phyloP scores from a whole-genome alignment of 2,329 filamentous ascomycete species.

The Scytalidium lignicola region DNA sequence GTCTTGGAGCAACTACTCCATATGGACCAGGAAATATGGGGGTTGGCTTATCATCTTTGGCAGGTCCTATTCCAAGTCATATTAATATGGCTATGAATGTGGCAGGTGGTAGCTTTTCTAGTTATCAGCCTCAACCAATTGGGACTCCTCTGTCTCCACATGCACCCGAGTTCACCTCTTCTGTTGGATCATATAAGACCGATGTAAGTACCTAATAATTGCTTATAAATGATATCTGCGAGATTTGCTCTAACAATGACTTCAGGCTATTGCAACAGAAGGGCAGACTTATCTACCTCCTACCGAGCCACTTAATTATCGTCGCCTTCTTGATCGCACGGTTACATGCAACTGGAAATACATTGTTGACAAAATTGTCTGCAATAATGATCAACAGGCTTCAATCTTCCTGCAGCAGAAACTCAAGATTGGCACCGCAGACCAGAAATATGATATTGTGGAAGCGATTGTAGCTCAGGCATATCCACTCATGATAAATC shows the following conservation, averaged over 20 bases:
- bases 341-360: constrained; percentile 99
- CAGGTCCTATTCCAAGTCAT: constrained; percentile 2
- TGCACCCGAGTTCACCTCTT: constrained; percentile 67
- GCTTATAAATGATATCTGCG: constrained; percentile 1
- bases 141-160: constrained; percentile 67
- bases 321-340: constrained; percentile 88
- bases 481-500: constrained; percentile 95
- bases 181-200: constrained; percentile 29
- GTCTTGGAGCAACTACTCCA: constrained; percentile 21
- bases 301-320: constrained; percentile 92
- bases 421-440: constrained; percentile 88
- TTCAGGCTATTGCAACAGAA: constrained; percentile 45
- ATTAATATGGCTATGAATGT: constrained; percentile 14
- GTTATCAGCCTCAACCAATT: constrained; percentile 46
- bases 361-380: constrained; percentile 98
- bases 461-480: constrained; percentile 93
- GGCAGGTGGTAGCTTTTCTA: constrained; percentile 26
- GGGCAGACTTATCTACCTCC: constrained; percentile 77
- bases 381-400: constrained; percentile 97
- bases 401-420: constrained; percentile 99
- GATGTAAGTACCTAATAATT: constrained; percentile 24
- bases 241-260: constrained; percentile 23
- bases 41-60: constrained; percentile 16
- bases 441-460: constrained; percentile 97
- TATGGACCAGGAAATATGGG: constrained; percentile 23